Base-by-base conservation (phyloP, 1,139 yeast species). In the Pichia sp. region DNA sequence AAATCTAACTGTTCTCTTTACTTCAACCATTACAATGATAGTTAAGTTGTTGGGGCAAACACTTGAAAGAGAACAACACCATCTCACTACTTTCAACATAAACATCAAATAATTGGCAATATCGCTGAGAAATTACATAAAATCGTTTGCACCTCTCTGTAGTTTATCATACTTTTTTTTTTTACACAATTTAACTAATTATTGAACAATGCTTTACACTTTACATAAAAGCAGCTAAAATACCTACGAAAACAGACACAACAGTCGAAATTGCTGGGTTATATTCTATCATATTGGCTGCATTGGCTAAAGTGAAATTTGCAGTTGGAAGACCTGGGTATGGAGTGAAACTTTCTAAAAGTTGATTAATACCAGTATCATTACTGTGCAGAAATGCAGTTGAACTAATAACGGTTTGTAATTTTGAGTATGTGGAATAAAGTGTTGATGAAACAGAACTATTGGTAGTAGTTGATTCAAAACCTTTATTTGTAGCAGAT, bases 1-100 rank as follows among this genome's bases (percentile, higher is more conserved):
- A 61, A 92, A 80, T 67, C 96, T 83, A 55, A 92, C 79, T 35
- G 92, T 87, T 74, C 97, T 81, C 70, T 86, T 85, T 40, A 85
- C 58, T 56, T 64, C 68, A 46, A 65, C 65, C 68, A 64, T 64
- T 32, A 22, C 22, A 6, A 5, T 32, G 20, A 22, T 32, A 5
- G 39, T n/a, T 43, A 13, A 32, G 30, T 25, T 20, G 36, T 18
- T 16, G 22, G 16, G 7, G 5, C 16, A 16, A 15, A 18, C 8
- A 6, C 22, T 16, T 7, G 36, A 32, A 18, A 32, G 22, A 32
- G 22, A 32, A 32, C 22, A 18, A 11, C 36, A 32, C 18, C 3
- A 9, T 13, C 30, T 27, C 22, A 32, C n/a, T n/a, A n/a, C n/a
- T n/a, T n/a, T 9, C 12, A 32, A 18, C 15, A 16, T 32, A 22